Evolutionary conservation across 2,329 filamentous ascomycete genomes (phyloP).

Genomic region (Nigrospora oryzae): DNA sequence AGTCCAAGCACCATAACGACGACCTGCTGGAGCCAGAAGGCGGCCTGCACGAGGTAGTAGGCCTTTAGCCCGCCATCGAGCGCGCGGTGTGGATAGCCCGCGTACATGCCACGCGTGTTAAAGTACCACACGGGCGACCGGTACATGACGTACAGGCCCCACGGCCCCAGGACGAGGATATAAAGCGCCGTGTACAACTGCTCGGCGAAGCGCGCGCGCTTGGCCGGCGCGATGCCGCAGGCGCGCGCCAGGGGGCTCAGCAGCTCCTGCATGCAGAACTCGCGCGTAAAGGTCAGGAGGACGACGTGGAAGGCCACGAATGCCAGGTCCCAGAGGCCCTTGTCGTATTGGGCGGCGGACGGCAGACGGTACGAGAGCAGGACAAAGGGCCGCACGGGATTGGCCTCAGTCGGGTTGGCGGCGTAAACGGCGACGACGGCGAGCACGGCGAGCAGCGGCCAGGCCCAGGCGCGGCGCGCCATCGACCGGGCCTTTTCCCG

Average conservation of each 20-base stretch:
- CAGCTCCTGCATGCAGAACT: neutral
- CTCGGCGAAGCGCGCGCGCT: neutral
- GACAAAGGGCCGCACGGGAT: neutral
- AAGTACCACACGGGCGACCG: neutral
- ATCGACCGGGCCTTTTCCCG: neutral
- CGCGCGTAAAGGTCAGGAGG: neutral
- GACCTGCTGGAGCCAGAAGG: neutral
- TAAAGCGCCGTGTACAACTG: neutral
- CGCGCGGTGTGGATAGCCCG: neutral
- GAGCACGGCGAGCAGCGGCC: neutral
- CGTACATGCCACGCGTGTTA: neutral
- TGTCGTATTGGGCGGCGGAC: neutral
- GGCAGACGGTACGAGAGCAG: neutral
- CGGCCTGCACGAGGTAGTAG: neutral
- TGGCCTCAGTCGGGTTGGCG: neutral
- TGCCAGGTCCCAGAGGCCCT: neutral
- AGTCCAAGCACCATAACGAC: neutral
- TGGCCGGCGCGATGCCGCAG: neutral
- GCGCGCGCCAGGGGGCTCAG: neutral
- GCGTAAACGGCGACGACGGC: neutral
- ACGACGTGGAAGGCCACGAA: neutral
- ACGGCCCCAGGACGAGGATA: neutral
- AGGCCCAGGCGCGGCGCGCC: neutral
- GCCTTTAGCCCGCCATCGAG: neutral
- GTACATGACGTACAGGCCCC: neutral